Evolutionary conservation across 2,329 filamentous ascomycete species (phyloP), one percentile per base, ranked within the genome.

Genomic region (Proliferodiscus dingleyae): DNA sequence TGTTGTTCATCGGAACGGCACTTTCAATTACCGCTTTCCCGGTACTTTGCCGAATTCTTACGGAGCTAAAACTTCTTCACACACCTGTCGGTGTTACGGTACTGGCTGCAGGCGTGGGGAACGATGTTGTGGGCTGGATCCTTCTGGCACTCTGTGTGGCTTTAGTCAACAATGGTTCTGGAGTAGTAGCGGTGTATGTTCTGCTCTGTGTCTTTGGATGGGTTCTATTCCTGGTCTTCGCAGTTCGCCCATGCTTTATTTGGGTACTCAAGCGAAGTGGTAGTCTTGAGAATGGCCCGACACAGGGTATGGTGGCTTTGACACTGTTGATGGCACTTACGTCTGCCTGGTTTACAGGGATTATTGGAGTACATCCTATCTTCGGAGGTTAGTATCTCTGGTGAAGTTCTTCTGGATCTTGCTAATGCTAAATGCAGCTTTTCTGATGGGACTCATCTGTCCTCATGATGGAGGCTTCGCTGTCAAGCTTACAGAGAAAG

Each of bases 311-410:
- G 57, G 86, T 96, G 32, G 83, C 85, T 10, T 67, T 96, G 23
- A 96, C 90, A 0, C 68, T 96, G 3, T 69, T 96, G 23, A 73
- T 96, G 42, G 83, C 85, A 0, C 73, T 97, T 13, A 73, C 77
- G 0, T 93, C 88, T 0, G 77, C 89, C 4, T 95, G 90, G 72
- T 95, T 95, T 62, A 94, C 89, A 0, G 81, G 84, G 45, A 85
- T 93, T 49, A 95, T 97, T 60, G 91, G 91, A 37, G 83, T 96
- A 1, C 91, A 97, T 64, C 80, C 91, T 45, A 96, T 97, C 62
- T 97, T 97, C 59, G 91, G 91, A 52, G 61, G 33, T 56, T 50
- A 47, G 46, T 47, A 13, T 18, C 15, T 23, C 37, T 16, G 22
- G 0, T 37, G 23, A 19, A 21, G 8, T n/a, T n/a, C n/a, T 19